Evolutionary conservation across 768 basidiomycete species (phyloP).

Genomic region (Suillus bovinus): DNA sequence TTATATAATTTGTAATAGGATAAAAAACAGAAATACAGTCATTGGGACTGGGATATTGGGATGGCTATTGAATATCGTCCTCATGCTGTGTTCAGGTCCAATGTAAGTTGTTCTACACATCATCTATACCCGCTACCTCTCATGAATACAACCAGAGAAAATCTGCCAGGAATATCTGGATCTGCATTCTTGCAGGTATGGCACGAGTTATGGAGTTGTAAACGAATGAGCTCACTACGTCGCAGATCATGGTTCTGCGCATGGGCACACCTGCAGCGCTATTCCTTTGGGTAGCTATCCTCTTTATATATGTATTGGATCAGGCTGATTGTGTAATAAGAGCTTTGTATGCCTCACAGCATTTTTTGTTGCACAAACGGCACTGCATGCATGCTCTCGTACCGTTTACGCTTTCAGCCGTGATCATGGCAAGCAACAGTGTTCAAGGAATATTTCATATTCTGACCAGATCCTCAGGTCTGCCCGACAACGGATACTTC

Average conservation of each 20-base stretch:
- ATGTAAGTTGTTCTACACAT: constrained; percentile 43
- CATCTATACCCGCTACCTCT: neutral
- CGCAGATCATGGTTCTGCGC: constrained; percentile 71
- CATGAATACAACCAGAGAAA: constrained; percentile 39
- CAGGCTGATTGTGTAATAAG: constrained; percentile 30
- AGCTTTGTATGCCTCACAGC: constrained; percentile 81
- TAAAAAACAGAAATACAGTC: constrained; percentile 38
- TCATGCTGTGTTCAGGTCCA: constrained; percentile 82
- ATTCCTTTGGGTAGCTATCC: constrained; percentile 64
- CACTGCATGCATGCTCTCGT: constrained; percentile 80
- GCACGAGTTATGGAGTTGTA: constrained; percentile 12
- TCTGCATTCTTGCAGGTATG: constrained; percentile 69
- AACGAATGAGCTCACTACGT: constrained; percentile 4
- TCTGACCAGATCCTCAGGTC: constrained; percentile 37
- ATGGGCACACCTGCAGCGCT: constrained; percentile 78
- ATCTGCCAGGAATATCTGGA: constrained; percentile 68
- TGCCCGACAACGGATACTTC: constrained; percentile 80
- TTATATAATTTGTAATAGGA: neutral
- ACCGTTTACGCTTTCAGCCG: constrained; percentile 85
- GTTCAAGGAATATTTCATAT: neutral
- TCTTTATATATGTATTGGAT: neutral
- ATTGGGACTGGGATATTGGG: constrained; percentile 77
- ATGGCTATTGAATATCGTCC: constrained; percentile 85
- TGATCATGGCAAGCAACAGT: constrained; percentile 55
- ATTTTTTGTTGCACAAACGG: constrained; percentile 81